phyloP scores from a whole-genome alignment of 1,284 basidiomycete genomes.

The Apiotrichum siamense region DNA sequence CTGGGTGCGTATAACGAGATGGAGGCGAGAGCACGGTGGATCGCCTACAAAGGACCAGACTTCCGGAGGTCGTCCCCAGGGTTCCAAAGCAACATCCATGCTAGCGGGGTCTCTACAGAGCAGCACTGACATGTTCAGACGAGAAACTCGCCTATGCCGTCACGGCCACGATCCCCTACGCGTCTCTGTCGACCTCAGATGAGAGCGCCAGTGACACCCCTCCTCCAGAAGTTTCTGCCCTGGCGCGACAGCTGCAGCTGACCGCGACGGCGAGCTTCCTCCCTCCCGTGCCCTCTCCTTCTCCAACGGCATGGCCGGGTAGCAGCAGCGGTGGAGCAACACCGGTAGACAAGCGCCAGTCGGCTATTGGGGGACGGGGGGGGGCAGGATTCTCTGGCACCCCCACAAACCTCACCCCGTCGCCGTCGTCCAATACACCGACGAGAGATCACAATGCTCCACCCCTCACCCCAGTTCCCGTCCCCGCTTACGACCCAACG shows the following conservation, averaged over 20 bases:
- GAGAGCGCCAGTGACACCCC: background rate
- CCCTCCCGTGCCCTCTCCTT: conserved; percentile 49
- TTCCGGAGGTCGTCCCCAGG: too few species aligned
- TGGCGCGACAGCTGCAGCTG: conserved; percentile 51
- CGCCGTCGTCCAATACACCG: background rate
- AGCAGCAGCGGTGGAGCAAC: background rate
- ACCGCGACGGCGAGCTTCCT: conserved; percentile 76
- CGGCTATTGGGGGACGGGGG: background rate
- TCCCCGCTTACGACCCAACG: conserved; percentile 53
- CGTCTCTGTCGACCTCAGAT: conserved; percentile 22
- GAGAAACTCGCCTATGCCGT: conserved; percentile 69
- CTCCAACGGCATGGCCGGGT: conserved; percentile 7
- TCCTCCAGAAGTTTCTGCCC: conserved; percentile 3
- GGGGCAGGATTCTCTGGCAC: background rate
- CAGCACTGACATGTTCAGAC: too few species aligned
- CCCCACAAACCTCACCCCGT: background rate
- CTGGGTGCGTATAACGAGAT: conserved; percentile 72
- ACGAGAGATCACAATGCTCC: background rate
- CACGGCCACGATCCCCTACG: conserved; percentile 46
- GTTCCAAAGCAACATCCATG: too few species aligned
- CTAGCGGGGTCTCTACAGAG: too few species aligned
- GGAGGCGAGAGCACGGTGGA: too few species aligned
- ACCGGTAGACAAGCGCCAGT: background rate
- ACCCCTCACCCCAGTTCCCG: conserved; percentile 1
- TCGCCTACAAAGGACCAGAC: too few species aligned